These are phyloP conservation scores for Eimeria sp. DNA, from an alignment of 169 alveolate species.

Conservation along the genomic window DNA sequence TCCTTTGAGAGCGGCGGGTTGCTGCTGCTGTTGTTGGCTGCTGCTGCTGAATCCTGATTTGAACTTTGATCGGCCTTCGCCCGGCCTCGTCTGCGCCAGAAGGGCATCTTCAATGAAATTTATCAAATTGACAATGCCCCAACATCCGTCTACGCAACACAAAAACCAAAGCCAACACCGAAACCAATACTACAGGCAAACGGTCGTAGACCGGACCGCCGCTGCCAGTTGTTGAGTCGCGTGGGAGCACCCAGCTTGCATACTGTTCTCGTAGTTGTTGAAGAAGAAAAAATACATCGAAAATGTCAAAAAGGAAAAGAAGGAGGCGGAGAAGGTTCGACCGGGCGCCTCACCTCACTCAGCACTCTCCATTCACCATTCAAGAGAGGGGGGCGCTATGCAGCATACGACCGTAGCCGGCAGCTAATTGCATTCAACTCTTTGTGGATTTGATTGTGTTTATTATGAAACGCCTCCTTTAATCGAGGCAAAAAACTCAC, in stretches of 20 bases:
- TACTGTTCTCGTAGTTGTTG: background rate
- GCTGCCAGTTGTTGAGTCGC: slow-evolving; percentile 50
- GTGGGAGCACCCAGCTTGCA: slow-evolving; percentile 2
- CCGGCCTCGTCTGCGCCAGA: slow-evolving; percentile 32
- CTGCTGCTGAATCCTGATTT: slow-evolving; percentile 28
- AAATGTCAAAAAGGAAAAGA: background rate
- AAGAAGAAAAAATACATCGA: background rate
- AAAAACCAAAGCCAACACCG: background rate
- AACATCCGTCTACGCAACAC: slow-evolving; percentile 13
- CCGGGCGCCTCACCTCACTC: slow-evolving; percentile 17
- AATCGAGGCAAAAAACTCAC: background rate
- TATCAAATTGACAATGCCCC: background rate
- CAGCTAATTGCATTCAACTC: background rate
- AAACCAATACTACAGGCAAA: background rate
- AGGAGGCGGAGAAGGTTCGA: background rate
- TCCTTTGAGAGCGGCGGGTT: slow-evolving; percentile 14
- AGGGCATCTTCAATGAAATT: slow-evolving; percentile 30
- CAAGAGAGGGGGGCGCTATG: slow-evolving; percentile 2
- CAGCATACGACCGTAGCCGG: background rate
- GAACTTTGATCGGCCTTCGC: slow-evolving; percentile 32
- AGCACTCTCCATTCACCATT: background rate
- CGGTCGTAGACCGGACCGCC: slow-evolving; percentile 67
- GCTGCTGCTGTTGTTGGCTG: background rate
- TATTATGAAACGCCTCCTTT: background rate
- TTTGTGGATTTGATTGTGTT: background rate